Evolutionary conservation across 768 basidiomycete genomes (phyloP).

Genomic region (Gymnopilus junonius): DNA sequence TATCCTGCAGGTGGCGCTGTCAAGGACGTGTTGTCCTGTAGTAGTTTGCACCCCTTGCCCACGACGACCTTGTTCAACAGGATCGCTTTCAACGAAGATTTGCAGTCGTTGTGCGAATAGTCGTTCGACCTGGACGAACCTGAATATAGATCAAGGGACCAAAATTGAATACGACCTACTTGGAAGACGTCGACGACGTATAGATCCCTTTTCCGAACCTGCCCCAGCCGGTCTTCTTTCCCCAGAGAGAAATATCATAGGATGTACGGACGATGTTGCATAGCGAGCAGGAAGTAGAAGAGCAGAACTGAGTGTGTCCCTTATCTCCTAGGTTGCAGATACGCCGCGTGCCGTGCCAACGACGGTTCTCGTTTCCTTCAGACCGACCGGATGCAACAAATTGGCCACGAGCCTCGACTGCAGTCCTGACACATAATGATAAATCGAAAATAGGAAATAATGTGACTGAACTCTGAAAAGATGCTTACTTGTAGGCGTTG

Average conservation of each 20-base stretch:
- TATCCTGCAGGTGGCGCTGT: constrained; percentile 65
- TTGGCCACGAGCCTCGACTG: constrained; percentile 63
- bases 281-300: constrained; percentile 60
- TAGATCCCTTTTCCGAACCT: constrained; percentile 78
- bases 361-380: constrained; percentile 71
- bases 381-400: constrained; percentile 58
- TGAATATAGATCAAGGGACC: not conserved
- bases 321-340: constrained; percentile 68
- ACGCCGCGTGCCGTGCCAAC: constrained; percentile 76
- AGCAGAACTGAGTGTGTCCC: constrained; percentile 58
- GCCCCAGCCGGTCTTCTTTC: constrained; percentile 77
- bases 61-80: constrained; percentile 78
- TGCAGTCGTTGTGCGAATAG: constrained; percentile 63
- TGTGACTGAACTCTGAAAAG: not conserved
- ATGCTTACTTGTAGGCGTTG: constrained; percentile 60
- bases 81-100: constrained; percentile 62
- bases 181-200: constrained; percentile 80
- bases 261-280: constrained; percentile 69
- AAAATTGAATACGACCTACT: constrained; percentile 38
- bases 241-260: constrained; percentile 64
- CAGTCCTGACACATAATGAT: constrained; percentile 38
- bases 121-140: constrained; percentile 57
- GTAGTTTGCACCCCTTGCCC: constrained; percentile 70
- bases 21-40: constrained; percentile 56
- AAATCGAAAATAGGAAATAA: not conserved